Conservation (phyloP, 2,329 filamentous ascomycete genomes). For the Colletotrichum sp. region DNA sequence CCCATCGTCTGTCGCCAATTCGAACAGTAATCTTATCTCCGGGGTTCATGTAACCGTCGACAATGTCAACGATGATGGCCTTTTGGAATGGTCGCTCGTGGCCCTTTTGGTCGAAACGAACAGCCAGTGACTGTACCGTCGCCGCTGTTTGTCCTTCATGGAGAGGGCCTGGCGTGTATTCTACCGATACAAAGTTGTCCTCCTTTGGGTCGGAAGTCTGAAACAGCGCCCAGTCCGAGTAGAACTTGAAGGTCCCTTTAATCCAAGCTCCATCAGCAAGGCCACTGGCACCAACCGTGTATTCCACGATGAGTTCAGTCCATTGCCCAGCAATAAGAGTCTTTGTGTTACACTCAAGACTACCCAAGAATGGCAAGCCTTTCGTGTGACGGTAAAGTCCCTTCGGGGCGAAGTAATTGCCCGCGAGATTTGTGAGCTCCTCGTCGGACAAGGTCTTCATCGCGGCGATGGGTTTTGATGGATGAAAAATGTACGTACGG, state of each 20-base stretch:
- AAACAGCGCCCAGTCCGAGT: slow-evolving; percentile 40
- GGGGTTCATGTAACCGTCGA: slow-evolving; percentile 40
- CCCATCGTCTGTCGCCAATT: slow-evolving; percentile 35
- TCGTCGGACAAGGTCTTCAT: slow-evolving; percentile 28
- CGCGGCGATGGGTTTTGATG: background rate
- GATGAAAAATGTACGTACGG: background rate
- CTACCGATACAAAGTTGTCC: slow-evolving; percentile 37
- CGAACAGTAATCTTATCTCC: slow-evolving; percentile 37
- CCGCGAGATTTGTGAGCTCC: slow-evolving; percentile 25
- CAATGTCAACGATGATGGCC: slow-evolving; percentile 39
- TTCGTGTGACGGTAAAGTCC: slow-evolving; percentile 33
- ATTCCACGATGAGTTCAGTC: slow-evolving; percentile 32
- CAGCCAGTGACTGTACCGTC: slow-evolving; percentile 34
- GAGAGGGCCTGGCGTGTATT: slow-evolving; percentile 31
- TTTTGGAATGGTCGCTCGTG: slow-evolving; percentile 42
- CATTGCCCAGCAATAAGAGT: slow-evolving; percentile 31
- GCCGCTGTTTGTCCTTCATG: slow-evolving; percentile 33
- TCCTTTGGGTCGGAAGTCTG: slow-evolving; percentile 33
- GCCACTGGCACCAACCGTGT: slow-evolving; percentile 34
- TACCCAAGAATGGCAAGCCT: slow-evolving; percentile 32
- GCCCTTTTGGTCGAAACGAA: slow-evolving; percentile 42
- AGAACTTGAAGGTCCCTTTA: slow-evolving; percentile 43
- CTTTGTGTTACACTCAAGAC: slow-evolving; percentile 26
- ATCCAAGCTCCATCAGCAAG: slow-evolving; percentile 40
- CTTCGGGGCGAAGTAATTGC: slow-evolving; percentile 30